Evolutionary conservation across 495 filamentous ascomycete species (phyloP).

Genomic region (Tetracladium setigerum): DNA sequence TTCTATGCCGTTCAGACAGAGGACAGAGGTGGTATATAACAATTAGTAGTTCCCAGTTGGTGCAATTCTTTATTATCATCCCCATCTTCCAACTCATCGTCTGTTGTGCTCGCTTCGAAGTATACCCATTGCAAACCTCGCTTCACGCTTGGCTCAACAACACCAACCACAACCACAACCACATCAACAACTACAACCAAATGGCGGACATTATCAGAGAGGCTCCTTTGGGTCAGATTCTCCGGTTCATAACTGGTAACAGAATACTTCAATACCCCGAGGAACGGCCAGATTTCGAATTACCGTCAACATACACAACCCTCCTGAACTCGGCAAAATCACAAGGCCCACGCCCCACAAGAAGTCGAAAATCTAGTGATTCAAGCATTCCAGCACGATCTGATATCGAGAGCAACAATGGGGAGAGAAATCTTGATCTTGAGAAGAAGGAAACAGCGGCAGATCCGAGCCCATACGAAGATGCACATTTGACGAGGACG

Average conservation of each 20-base stretch:
- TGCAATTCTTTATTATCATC: no score
- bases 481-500: slow-evolving; percentile 30
- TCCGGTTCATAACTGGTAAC: slow-evolving; percentile 42
- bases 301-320: slow-evolving; percentile 38
- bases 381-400: slow-evolving; percentile 2
- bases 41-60: no score
- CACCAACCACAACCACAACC: background rate
- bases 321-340: slow-evolving; percentile 22
- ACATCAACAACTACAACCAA: background rate
- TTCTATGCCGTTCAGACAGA: no score
- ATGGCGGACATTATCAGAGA: slow-evolving; percentile 37
- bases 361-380: slow-evolving; percentile 1
- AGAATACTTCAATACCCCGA: slow-evolving; percentile 46
- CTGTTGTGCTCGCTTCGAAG: background rate
- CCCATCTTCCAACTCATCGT: no score
- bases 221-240: slow-evolving; percentile 44
- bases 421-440: background rate
- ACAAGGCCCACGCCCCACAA: slow-evolving; percentile 1
- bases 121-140: background rate
- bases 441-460: slow-evolving; percentile 15
- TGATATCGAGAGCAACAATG: background rate
- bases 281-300: slow-evolving; percentile 41
- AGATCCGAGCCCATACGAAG: slow-evolving; percentile 42
- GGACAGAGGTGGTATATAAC: no score
- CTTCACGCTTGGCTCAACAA: background rate